Evolutionary conservation across 805 yeast genomes (phyloP), one percentile per base, ranked within the genome.

Genomic region (Wickerhamiella parazyma): DNA sequence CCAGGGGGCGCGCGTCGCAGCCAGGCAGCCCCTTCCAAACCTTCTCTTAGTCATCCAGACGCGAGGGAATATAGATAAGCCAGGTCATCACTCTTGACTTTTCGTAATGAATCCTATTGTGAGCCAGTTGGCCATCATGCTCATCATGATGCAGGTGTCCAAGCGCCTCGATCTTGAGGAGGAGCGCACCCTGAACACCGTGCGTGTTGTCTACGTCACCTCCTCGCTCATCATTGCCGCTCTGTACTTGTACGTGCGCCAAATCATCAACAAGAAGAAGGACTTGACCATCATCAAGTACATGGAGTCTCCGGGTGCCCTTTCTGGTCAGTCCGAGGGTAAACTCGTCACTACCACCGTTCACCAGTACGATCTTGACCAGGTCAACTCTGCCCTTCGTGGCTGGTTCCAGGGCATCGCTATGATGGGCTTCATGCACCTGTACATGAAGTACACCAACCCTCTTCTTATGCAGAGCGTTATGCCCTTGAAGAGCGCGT

Each of bases 381-480:
- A 89, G 69, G 73, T 89, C 49, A 77, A 82, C 63, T 48, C 75
- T 42, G 78, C 85, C 48, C 72, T 87, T 64, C 85, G 82, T 66
- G 76, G 93, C 51, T 74, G 85, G 53, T 78, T 80, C 71, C 82
- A 93, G 50, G 81, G 93, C 51, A 61, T 87, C 54, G 95, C 94
- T 56, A 85, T 91, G 94, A 87, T 91, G 87, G 94, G 80, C 20
- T 82, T 89, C 78, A 87, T 89, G 97, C 98, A 91, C 66, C 59
- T 91, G 49, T 89, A 89, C 76, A 76, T 91, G 93, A 81, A 85
- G 67, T 91, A 85, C 73, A 86, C 96, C 64, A 86, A 91, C 68
- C 98, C 98, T 48, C 74, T 91, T 61, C 77, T 91, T 54, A 81
- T 89, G 86, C 97, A 91, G 70, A 78, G 87, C 51, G 75, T 91